phyloP scores from a whole-genome alignment of 345 rosid genomes.

The Heritiera fomes region DNA sequence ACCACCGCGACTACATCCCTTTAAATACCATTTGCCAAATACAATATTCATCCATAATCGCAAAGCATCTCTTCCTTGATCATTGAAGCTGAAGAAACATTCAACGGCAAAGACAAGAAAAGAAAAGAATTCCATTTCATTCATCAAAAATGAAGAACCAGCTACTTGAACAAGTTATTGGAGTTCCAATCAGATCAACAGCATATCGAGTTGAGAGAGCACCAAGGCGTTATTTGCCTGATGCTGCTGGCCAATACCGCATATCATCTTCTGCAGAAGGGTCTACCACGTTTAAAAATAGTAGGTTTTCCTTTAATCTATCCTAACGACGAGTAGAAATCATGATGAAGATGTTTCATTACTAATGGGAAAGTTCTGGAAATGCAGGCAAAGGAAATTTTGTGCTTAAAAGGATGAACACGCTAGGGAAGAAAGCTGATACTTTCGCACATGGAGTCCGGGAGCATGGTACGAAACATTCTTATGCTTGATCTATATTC shows the following conservation, averaged over 20 bases:
- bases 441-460: slow-evolving; percentile 47
- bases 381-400: slow-evolving; percentile 39
- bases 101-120: neutral
- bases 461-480: slow-evolving; percentile 49
- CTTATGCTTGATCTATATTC: neutral
- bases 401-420: slow-evolving; percentile 46
- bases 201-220: slow-evolving; percentile 32
- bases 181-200: slow-evolving; percentile 26
- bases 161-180: slow-evolving; percentile 28
- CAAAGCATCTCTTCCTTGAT: slow-evolving; percentile 8
- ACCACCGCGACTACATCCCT: neutral
- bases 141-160: slow-evolving; percentile 34
- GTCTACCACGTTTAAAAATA: slow-evolving; percentile 35
- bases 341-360: neutral
- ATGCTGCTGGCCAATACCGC: slow-evolving; percentile 30
- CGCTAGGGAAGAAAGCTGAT: slow-evolving; percentile 48
- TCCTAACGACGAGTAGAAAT: neutral
- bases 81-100: slow-evolving; percentile 10
- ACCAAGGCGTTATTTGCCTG: slow-evolving; percentile 33
- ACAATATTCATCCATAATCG: slow-evolving; percentile 11
- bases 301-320: slow-evolving; percentile 24
- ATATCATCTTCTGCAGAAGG: slow-evolving; percentile 38
- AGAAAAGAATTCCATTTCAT: no score
- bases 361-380: slow-evolving; percentile 8
- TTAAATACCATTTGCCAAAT: slow-evolving; percentile 19